These are phyloP conservation scores for Anthoceros angustus DNA, from an alignment of 225 moss, liverwort and hornwort species.

Conservation along the genomic window DNA sequence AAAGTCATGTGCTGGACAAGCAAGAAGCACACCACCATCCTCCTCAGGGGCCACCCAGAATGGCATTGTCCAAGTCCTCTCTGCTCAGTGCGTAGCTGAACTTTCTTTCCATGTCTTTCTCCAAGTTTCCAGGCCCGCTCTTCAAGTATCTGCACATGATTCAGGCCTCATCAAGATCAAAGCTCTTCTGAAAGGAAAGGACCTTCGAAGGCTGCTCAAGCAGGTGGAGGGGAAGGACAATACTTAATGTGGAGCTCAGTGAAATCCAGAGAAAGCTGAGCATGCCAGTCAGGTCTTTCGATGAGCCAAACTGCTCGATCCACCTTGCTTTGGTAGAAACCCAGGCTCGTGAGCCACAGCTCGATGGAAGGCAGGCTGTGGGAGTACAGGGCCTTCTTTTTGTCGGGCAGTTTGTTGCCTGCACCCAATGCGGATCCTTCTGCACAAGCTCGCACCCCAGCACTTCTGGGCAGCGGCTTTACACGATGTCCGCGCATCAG, in stretches of 20 bases:
- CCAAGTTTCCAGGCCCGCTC: slow-evolving; percentile 70
- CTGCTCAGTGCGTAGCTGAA: slow-evolving; percentile 94
- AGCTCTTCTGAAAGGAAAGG: not conserved
- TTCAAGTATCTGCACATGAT: slow-evolving; percentile 50
- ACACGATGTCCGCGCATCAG: no score
- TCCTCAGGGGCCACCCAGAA: slow-evolving; percentile 67
- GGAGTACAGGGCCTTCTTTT: slow-evolving; percentile 79
- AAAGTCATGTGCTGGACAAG: no score
- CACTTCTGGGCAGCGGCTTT: not conserved
- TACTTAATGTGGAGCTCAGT: slow-evolving; percentile 87
- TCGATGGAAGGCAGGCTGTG: slow-evolving; percentile 90
- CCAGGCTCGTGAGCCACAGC: slow-evolving; percentile 69
- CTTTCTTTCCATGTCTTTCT: slow-evolving; percentile 77
- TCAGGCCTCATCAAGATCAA: not conserved
- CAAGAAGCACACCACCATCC: no score
- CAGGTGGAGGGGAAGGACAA: slow-evolving; percentile 3
- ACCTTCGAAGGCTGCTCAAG: slow-evolving; percentile 6
- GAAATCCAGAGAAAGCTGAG: slow-evolving; percentile 68
- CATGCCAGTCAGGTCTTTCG: slow-evolving; percentile 89
- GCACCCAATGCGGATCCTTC: not conserved
- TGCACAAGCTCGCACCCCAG: not conserved
- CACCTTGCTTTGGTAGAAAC: slow-evolving; percentile 57
- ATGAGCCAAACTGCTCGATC: slow-evolving; percentile 67
- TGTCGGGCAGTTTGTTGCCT: slow-evolving; percentile 52
- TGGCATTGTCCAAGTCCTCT: slow-evolving; percentile 87